phyloP scores from a whole-genome alignment of 202 grass and related monocot species.

The Saccharum hybrid region DNA sequence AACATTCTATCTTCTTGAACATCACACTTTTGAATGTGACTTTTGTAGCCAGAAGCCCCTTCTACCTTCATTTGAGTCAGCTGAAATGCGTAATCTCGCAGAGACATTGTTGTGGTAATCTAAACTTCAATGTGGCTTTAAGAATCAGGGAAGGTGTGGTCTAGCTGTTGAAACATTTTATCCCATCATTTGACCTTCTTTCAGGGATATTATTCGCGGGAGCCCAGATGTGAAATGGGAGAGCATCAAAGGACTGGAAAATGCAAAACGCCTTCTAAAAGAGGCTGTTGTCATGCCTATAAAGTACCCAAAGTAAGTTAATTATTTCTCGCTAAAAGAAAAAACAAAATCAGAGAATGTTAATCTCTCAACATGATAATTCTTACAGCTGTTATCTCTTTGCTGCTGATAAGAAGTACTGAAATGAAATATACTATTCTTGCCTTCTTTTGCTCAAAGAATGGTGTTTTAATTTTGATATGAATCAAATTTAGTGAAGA shows the following conservation, averaged over 20 bases:
- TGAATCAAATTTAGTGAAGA: not conserved
- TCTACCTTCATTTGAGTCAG: conserved; percentile 82
- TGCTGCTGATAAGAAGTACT: not conserved
- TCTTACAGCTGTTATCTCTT: not conserved
- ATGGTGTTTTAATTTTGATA: conserved; percentile 1
- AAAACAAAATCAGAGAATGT: not conserved
- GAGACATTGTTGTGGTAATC: conserved; percentile 83
- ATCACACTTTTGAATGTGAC: conserved; percentile 25
- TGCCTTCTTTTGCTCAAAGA: not conserved
- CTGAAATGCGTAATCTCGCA: conserved; percentile 84
- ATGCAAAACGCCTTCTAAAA: conserved; percentile 88
- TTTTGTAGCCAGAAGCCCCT: conserved; percentile 89
- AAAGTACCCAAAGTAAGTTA: conserved; percentile 98
- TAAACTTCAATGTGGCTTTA: conserved; percentile 19
- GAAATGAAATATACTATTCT: not conserved
- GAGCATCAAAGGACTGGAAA: conserved; percentile 94
- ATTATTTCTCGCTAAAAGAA: conserved; percentile 1
- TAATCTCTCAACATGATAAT: not conserved
- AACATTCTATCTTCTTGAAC: not conserved
- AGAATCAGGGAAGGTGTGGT: not conserved
- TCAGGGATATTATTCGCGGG: conserved; percentile 88
- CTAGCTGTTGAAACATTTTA: conserved; percentile 23
- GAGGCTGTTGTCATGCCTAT: conserved; percentile 98
- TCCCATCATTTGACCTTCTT: conserved; percentile 16
- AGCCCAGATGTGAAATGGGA: conserved; percentile 99